Percentiles rank a stretch among this genome's conserved stretches.
Evolutionary conservation across 169 alveolate species (phyloP).

Genomic region (Cryptosporidium ubiquitum): DNA sequence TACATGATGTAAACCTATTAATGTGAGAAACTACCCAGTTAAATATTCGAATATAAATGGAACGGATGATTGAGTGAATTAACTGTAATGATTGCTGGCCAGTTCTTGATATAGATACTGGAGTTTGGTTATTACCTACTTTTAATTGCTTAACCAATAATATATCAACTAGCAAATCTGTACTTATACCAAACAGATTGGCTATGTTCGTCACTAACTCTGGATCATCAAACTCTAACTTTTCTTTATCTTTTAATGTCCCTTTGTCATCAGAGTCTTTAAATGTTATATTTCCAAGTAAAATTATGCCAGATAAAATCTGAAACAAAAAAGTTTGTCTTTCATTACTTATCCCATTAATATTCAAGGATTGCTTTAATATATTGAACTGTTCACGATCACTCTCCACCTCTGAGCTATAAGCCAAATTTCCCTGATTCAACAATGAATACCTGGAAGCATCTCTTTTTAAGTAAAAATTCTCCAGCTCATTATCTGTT

Average conservation of each 20-base stretch:
- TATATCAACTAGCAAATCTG: constrained; percentile 12
- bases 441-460: constrained; percentile 25
- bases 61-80: constrained; percentile 50
- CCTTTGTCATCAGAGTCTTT: constrained; percentile 49
- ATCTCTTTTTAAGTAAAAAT: constrained; percentile 53
- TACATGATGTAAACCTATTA: constrained; percentile 48
- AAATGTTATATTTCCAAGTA: constrained; percentile 87
- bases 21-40: constrained; percentile 69
- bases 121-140: constrained; percentile 49
- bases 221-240: constrained; percentile 14
- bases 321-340: constrained; percentile 79
- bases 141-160: constrained; percentile 36
- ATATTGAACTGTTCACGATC: constrained; percentile 82
- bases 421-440: constrained; percentile 78
- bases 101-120: constrained; percentile 54
- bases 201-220: constrained; percentile 23
- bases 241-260: background rate
- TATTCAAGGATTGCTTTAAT: constrained; percentile 82
- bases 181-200: constrained; percentile 13
- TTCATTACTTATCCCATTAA: constrained; percentile 79
- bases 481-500: constrained; percentile 43
- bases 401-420: constrained; percentile 79
- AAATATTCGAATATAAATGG: constrained; percentile 46
- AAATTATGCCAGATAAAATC: constrained; percentile 81
- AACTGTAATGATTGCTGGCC: constrained; percentile 50